These are phyloP conservation scores for Phytophthora podocarpi DNA, from an alignment of 352 stramenopile genomes.

Conservation along the genomic window DNA sequence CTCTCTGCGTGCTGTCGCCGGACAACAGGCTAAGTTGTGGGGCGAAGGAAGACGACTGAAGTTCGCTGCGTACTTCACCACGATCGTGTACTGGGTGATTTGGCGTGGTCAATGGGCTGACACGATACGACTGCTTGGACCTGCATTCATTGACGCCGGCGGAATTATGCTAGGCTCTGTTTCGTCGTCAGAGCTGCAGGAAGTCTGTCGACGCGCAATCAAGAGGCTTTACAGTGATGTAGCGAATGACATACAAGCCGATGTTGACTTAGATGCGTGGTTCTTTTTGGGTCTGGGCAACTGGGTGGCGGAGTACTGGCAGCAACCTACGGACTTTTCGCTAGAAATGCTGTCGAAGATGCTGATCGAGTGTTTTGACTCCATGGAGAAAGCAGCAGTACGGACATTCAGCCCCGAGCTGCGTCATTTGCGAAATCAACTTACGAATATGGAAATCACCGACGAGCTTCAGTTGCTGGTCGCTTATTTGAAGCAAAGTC, in stretches of 20 bases:
- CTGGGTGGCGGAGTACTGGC: conserved; percentile 83
- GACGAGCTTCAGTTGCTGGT: conserved; percentile 62
- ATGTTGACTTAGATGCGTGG: conserved; percentile 70
- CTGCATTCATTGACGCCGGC: conserved; percentile 68
- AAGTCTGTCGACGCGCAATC: conserved; percentile 47
- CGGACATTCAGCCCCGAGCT: conserved; percentile 64
- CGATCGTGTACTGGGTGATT: conserved; percentile 63
- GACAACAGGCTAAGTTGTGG: conserved; percentile 50
- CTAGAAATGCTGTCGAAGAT: conserved; percentile 70
- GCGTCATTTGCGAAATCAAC: conserved; percentile 46
- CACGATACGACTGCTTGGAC: conserved; percentile 52
- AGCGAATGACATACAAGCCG: conserved; percentile 53
- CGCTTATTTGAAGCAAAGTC: conserved; percentile 67
- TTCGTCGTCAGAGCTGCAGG: conserved; percentile 48
- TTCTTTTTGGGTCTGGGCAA: conserved; percentile 74
- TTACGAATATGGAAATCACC: conserved; percentile 47
- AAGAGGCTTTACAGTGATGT: conserved; percentile 56
- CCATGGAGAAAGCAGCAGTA: conserved; percentile 57
- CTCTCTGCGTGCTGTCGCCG: conserved; percentile 30
- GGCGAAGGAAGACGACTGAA: conserved; percentile 73
- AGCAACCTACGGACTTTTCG: conserved; percentile 79
- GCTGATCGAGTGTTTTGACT: conserved; percentile 57
- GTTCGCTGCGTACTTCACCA: conserved; percentile 58
- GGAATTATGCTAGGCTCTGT: conserved; percentile 63
- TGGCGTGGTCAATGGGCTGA: conserved; percentile 59